phyloP scores from a whole-genome alignment of 768 basidiomycete species.

The Termitomyces titanicus region DNA sequence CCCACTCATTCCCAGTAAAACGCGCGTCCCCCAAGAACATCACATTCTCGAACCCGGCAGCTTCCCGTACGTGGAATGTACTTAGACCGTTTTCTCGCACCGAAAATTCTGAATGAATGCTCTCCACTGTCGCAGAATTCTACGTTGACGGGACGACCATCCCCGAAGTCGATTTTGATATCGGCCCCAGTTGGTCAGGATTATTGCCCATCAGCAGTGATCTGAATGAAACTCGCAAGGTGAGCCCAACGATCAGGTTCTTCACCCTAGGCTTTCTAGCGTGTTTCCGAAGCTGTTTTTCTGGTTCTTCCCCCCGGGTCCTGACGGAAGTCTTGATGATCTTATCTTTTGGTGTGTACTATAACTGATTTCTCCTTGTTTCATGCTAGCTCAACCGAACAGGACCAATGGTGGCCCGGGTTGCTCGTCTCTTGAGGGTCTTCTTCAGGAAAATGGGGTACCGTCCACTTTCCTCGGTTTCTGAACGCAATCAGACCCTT shows the following conservation, averaged over 20 bases:
- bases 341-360: conserved; percentile 62
- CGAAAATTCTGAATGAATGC: neutral
- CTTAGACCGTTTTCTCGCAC: neutral
- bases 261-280: neutral
- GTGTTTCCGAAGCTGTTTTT: conserved; percentile 59
- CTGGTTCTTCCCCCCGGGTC: conserved; percentile 82
- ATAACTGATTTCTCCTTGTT: neutral
- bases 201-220: conserved; percentile 64
- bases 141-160: conserved; percentile 64
- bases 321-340: conserved; percentile 67
- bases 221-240: conserved; percentile 65
- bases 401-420: conserved; percentile 85
- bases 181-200: conserved; percentile 75
- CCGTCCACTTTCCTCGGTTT: neutral
- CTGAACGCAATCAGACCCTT: neutral
- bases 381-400: neutral
- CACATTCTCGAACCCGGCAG: conserved; percentile 66
- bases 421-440: conserved; percentile 69
- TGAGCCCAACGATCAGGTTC: neutral
- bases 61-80: conserved; percentile 44
- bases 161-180: conserved; percentile 67
- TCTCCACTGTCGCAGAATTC: conserved; percentile 44
- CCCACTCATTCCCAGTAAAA: conserved; percentile 11
- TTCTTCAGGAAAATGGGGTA: conserved; percentile 75
- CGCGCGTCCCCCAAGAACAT: conserved; percentile 48